A percentile compares a stretch with the other conserved stretches of the same genome.
These are phyloP conservation scores for Yamadazyma ubonensis DNA, from an alignment of 805 yeast genomes.

Conservation along the genomic window DNA sequence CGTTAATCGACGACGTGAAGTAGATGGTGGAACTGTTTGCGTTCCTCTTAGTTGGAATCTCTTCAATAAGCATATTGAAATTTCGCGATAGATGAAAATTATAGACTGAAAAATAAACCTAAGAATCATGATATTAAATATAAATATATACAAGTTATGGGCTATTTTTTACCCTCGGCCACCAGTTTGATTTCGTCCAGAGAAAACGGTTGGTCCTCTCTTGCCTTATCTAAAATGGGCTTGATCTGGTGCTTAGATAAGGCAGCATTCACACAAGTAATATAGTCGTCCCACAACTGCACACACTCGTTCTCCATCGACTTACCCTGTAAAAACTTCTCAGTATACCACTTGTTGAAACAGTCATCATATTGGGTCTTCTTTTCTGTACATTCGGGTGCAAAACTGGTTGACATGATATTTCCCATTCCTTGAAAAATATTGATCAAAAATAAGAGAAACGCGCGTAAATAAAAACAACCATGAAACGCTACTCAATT, in stretches of 20 bases:
- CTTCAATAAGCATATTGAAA: constrained; percentile 40
- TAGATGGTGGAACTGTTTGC: constrained; percentile 37
- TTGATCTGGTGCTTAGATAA: constrained; percentile 73
- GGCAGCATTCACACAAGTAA: constrained; percentile 76
- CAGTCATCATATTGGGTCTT: constrained; percentile 89
- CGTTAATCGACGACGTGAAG: constrained; percentile 41
- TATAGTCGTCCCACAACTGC: constrained; percentile 83
- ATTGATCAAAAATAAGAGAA: background rate
- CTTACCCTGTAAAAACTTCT: constrained; percentile 61
- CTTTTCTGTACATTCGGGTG: constrained; percentile 91
- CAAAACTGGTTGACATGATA: constrained; percentile 69
- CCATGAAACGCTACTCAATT: constrained; percentile 35
- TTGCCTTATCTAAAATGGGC: constrained; percentile 82
- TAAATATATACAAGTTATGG: too few species aligned
- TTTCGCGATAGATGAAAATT: background rate
- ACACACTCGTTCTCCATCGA: constrained; percentile 82
- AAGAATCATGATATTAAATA: too few species aligned
- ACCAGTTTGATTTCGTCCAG: constrained; percentile 26
- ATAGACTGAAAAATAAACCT: too few species aligned
- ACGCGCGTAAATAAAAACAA: constrained; percentile 6
- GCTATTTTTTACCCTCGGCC: too few species aligned
- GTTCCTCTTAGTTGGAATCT: constrained; percentile 34
- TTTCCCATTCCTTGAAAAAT: constrained; percentile 34
- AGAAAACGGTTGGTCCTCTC: constrained; percentile 81
- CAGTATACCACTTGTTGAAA: constrained; percentile 91